Conservation (phyloP, 352 stramenopile species). For the Aphanomyces invadans region DNA sequence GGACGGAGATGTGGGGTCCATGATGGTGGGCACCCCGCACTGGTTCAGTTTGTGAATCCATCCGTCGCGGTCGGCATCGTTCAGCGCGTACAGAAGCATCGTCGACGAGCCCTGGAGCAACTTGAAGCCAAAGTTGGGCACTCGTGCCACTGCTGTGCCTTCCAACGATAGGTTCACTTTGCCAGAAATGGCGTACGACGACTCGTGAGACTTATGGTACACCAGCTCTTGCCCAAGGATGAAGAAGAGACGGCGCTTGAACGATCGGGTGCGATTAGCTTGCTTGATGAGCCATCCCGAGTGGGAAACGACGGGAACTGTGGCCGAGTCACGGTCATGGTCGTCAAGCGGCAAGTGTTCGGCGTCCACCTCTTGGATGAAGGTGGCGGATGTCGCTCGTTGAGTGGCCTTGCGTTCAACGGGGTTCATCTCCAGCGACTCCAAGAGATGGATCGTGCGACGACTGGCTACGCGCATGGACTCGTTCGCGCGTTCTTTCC, state of each 20-base stretch:
- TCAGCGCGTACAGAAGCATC: slow-evolving; percentile 72
- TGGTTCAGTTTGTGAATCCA: slow-evolving; percentile 80
- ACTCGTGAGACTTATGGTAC: slow-evolving; percentile 76
- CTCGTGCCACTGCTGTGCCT: slow-evolving; percentile 54
- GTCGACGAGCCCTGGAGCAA: slow-evolving; percentile 61
- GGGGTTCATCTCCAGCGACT: slow-evolving; percentile 8
- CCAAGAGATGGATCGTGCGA: slow-evolving; percentile 15
- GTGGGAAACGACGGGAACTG: slow-evolving; percentile 58
- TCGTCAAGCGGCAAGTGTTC: slow-evolving; percentile 28
- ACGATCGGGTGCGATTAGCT: slow-evolving; percentile 64
- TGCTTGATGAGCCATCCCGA: slow-evolving; percentile 85
- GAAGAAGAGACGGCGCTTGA: slow-evolving; percentile 81
- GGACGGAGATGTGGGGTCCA: too few species aligned
- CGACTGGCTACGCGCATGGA: slow-evolving; percentile 10
- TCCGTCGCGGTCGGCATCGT: slow-evolving; percentile 66
- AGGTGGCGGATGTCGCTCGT: background rate
- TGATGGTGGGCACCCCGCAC: slow-evolving; percentile 57
- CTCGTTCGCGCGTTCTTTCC: slow-evolving; percentile 51
- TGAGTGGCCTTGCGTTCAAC: background rate
- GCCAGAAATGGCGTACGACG: slow-evolving; percentile 50
- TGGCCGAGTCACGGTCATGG: slow-evolving; percentile 50
- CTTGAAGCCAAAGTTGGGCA: slow-evolving; percentile 71
- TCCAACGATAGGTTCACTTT: slow-evolving; percentile 63
- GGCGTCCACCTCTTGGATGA: slow-evolving; percentile 45
- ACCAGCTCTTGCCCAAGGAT: slow-evolving; percentile 80